Evolutionary conservation across 179 eudicot genomes (phyloP).

Genomic region (Actinidia polygama): DNA sequence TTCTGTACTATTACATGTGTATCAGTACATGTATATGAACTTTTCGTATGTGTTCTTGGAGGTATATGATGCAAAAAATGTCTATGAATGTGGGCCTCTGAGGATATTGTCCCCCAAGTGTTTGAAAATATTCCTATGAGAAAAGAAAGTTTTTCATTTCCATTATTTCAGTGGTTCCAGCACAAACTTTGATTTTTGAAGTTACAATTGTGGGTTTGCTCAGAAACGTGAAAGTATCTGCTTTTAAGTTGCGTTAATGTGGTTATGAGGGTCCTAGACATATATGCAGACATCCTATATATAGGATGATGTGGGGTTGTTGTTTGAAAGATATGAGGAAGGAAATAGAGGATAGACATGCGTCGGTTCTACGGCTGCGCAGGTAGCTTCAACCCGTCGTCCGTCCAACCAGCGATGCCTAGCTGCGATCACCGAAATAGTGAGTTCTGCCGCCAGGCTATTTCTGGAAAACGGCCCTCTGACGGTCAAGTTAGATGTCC

Average conservation of each 20-base stretch:
- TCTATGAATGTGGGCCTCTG: neutral
- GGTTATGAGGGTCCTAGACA: neutral
- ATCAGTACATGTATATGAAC: neutral
- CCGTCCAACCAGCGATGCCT: too few relatives aligned
- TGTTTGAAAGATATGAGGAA: neutral
- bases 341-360: neutral
- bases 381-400: neutral
- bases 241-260: neutral
- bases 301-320: neutral
- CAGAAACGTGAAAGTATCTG: neutral
- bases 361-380: neutral
- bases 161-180: neutral
- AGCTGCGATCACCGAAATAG: too few relatives aligned
- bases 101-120: neutral
- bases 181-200: too few relatives aligned
- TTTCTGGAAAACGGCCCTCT: too few relatives aligned
- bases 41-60: neutral
- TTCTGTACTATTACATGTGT: neutral
- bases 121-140: constrained; percentile 6
- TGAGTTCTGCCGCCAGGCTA: too few relatives aligned
- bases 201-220: neutral
- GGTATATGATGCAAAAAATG: neutral
- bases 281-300: neutral
- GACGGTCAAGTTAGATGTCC: too few relatives aligned
- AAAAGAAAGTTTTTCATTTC: neutral